Conservation (phyloP, 768 basidiomycete species). For the Tremella yokohamensis region DNA sequence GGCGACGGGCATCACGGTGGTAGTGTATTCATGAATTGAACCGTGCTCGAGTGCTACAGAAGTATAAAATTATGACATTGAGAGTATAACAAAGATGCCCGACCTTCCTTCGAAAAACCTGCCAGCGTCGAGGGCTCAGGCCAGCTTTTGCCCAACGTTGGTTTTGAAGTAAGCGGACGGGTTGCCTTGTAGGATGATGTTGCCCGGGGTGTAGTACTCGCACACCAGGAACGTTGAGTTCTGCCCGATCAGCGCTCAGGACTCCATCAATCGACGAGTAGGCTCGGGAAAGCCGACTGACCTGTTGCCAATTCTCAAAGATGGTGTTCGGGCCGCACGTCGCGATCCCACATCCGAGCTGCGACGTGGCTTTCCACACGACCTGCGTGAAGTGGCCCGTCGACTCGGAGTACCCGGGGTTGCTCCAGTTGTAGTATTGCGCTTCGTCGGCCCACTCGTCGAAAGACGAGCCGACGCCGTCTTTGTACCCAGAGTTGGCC, state of each 20-base stretch:
- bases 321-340: slow-evolving; percentile 33
- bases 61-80: no score
- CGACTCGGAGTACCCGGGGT: slow-evolving; percentile 23
- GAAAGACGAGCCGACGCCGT: slow-evolving; percentile 38
- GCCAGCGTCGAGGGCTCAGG: neutral
- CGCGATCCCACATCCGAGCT: slow-evolving; percentile 41
- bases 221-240: slow-evolving; percentile 25
- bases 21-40: no score
- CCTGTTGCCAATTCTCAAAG: slow-evolving; percentile 9
- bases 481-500: slow-evolving; percentile 22
- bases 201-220: slow-evolving; percentile 27
- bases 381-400: slow-evolving; percentile 40
- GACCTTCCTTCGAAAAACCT: no score
- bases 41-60: no score
- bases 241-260: neutral
- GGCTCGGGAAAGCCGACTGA: neutral
- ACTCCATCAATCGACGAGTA: neutral
- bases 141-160: slow-evolving; percentile 18
- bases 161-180: slow-evolving; percentile 14
- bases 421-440: slow-evolving; percentile 24
- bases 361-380: slow-evolving; percentile 40
- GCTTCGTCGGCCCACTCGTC: slow-evolving; percentile 38
- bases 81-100: no score
- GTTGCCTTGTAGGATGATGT: slow-evolving; percentile 19
- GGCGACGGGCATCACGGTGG: no score